Base-by-base conservation (phyloP, 2,329 filamentous ascomycete genomes). In the Verticillium tricorpus region DNA sequence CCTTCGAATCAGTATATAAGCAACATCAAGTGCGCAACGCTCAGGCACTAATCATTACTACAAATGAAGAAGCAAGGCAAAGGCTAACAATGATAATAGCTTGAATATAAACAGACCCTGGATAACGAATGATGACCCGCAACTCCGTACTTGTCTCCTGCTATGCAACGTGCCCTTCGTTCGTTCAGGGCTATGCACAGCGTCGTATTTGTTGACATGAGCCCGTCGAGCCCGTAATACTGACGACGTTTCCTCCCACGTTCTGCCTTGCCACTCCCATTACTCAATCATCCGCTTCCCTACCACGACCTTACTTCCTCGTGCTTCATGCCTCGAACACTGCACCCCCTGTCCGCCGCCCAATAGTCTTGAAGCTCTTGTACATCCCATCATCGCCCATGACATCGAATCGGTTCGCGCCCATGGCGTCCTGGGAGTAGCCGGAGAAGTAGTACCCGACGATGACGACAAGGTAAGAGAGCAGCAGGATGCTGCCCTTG, bases 401-500 rank as follows among this genome's bases (percentile, higher is more conserved):
- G 1, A 79, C 79, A 64, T 87, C 85, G 61, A 87, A 87, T 45
- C 84, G 76, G 62, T 78, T 75, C 63, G 72, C 67, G 37, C 77
- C 78, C 69, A 79, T 78, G 32, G 74, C 70, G 62, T 78, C 77
- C 55, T 69, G 52, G 15, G 80, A 80, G 68, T 73, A 86, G 32
- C 85, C 81, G 59, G 92, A 92, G 63, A 96, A 90, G 77, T 92
- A 98, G 80, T 96, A 99, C 1, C 95, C 95, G 55, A 92, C 86
- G 32, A 97, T 81, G 57, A 99, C 92, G 32, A 98, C 95, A 28
- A 98, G 77, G 74, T 99, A 99, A 37, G 92, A 95, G 58, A 99
- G 80, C 66, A 98, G 87, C 59, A 99, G 82, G 68, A 98, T 97
- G 67, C 92, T 96, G 59, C 95, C 95, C 80, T 99, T 99, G 86